Base-by-base conservation (phyloP, 2,329 filamentous ascomycete species). In the Xylariales sp. region DNA sequence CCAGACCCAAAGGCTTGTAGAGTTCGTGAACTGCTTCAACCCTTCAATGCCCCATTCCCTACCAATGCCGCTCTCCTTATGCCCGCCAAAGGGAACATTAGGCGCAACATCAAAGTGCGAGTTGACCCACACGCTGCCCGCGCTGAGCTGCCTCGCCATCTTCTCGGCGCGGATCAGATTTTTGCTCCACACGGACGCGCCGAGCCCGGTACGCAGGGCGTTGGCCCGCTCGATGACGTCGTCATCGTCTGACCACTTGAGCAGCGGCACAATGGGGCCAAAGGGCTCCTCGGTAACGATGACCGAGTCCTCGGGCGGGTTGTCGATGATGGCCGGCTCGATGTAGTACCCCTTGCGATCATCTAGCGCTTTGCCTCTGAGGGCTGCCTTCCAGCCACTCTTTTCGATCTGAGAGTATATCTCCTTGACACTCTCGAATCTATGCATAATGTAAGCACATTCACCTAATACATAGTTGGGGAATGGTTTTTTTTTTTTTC, bases 81-180 rank as follows among this genome's bases (percentile, higher is more conserved):
- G 65, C 0, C 73, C 72, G 1, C 70, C 70, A 46, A 70, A 74
- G 0, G 70, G 64, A 4, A 59, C 59, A 2, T 60, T 45, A 0
- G 63, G 57, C 1, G 53, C 51, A 0, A 63, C 37, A 8, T 67
- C 62, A 23, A 65, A 64, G 45, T 66, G 62, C 5, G 55, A 55
- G 56, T 80, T 80, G 40, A 78, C 62, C 55, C 70, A 79, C 14
- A 78, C 70, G 20, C 59, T 74, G 2, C 75, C 75, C n/a, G 73
- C 69, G 50, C 74, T 61, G 13, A 80, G 53, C 18, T 61, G 54
- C 28, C 59, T 55, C 4, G 67, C 72, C 40, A 77, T 66, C 29
- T 60, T 53, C 47, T 65, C 56, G 2, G 72, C 74, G 34, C 65
- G 62, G 38, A 58, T 63, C n/a, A 71, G 43, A 54, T 76, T 70